Base-by-base conservation (phyloP, 495 filamentous ascomycete genomes). In the Pyronema domesticum region DNA sequence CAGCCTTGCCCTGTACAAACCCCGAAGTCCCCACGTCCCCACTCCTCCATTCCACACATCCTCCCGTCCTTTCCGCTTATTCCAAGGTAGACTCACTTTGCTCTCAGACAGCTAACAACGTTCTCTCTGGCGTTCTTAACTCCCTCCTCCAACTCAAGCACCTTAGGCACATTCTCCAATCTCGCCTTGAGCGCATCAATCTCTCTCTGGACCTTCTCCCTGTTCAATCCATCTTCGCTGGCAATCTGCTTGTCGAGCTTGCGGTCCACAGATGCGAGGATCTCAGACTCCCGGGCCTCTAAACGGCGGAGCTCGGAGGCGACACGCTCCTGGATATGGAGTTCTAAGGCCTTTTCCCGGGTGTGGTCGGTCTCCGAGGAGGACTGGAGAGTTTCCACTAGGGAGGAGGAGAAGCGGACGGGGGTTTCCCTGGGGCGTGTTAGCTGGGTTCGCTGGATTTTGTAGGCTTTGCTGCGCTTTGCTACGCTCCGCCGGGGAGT, bases 291-390 rank as follows among this genome's bases (percentile, higher is more conserved):
- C 47, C 75, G 63, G 44, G 72, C 70, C 55, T 76, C 74, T n/a
- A 87, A 78, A 49, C 80, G 80, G 59, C 81, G 74, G 48, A 98
- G 82, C 69, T 96, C 93, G 58, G 78, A 71, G 61, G 80, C 76
- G 57, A 96, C 86, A 70, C 93, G 93, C 59, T 75, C 70, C 72
- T 95, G 87, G 65, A 95, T 83, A 58, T 86, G 80, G 56, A 93
- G 80, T 69, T 98, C 91, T 66, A 86, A 70, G 69, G 79, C 69
- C 69, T 84, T 85, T 60, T 80, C 73, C 63, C 91, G 89, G 57
- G 86, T 85, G 46, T 81, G 77, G 71, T 98, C 86, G 68, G 81
- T 85, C 87, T 96, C 87, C 56, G 79, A 76, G 72, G 80, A 93
- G 57, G 76, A 75, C 61, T 95, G 82, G 55, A 98, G 76, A 55